Evolutionary conservation across 2,329 filamentous ascomycete genomes (phyloP), one percentile per base, ranked within the genome.

Genomic region (Pseudogymnoascus sp.): DNA sequence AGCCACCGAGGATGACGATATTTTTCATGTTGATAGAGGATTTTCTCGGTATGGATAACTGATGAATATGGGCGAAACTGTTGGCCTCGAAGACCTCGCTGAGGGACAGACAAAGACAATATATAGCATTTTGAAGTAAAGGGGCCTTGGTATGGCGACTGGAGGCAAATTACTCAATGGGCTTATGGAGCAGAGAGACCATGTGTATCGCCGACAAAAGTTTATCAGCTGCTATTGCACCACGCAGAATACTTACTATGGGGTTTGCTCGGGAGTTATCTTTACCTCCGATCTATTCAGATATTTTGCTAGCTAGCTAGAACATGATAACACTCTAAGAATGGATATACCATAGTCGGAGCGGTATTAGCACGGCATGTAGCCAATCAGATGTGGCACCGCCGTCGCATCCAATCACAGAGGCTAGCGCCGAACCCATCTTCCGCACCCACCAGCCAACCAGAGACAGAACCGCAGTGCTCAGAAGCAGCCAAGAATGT

Each of bases 1-100:
- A 71, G 59, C 68, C 72, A 12, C 72, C 72, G 5, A 74, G 63
- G 61, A 74, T 69, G 39, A 73, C 63, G 42, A 74, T 68, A 44
- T 70, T 66, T 38, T 71, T 72, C 65, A 69, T 68, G 41, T 60
- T 61, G 44, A 58, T 38, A 64, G 64, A 63, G 38, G 51, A 29
- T 17, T 62, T 41, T 58, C n/a, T 48, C 17, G 58, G 44, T 58
- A 35, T n/a, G 48, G 41, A 51, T 36, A 39, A 35, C 35, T 58
- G 38, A 29, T 58, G 33, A 44, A 67, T 62, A 25, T 61, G 58
- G 29, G 17, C 31, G n/a, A 35, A 59, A 13, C 13, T 58, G 35
- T 63, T 41, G 39, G 42, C 63, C 35, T 59, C 58, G 13, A 61
- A 60, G 10, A 29, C 35, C 7, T 55, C 58, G 61, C 38, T 13